These are phyloP conservation scores for Saprolegnia parasitica DNA, from an alignment of 352 stramenopile genomes.

Conservation along the genomic window DNA sequence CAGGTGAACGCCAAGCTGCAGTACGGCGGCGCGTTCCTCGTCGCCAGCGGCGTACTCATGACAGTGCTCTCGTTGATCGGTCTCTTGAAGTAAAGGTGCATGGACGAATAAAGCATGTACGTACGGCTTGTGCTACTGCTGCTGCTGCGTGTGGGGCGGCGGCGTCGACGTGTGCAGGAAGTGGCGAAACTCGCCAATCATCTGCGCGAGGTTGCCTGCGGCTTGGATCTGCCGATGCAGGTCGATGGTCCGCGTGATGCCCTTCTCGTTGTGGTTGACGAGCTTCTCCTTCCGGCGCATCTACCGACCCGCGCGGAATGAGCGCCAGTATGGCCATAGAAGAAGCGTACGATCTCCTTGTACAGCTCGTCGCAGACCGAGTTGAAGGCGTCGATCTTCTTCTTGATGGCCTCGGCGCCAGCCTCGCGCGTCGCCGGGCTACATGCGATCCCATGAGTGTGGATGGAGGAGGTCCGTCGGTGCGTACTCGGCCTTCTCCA, in stretches of 20 bases:
- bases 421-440: conserved; percentile 39
- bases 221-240: conserved; percentile 83
- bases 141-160: background rate
- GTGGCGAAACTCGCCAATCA: conserved; percentile 76
- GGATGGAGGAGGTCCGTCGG: background rate
- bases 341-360: conserved; percentile 70
- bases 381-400: conserved; percentile 86
- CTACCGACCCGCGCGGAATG: no score
- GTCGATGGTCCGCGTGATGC: conserved; percentile 67
- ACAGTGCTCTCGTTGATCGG: background rate
- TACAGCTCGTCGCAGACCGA: conserved; percentile 84
- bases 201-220: conserved; percentile 72
- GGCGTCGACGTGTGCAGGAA: conserved; percentile 56
- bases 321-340: no score
- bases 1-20: background rate
- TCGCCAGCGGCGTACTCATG: background rate
- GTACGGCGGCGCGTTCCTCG: background rate
- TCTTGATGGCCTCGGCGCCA: conserved; percentile 69
- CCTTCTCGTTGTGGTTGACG: conserved; percentile 82
- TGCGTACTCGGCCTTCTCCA: conserved; percentile 13
- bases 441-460: background rate
- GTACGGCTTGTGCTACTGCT: background rate
- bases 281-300: conserved; percentile 77
- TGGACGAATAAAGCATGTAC: no score
- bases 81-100: background rate